Evolutionary conservation across 257 asterid genomes (phyloP).

Genomic region (Lavandula angustifolia): DNA sequence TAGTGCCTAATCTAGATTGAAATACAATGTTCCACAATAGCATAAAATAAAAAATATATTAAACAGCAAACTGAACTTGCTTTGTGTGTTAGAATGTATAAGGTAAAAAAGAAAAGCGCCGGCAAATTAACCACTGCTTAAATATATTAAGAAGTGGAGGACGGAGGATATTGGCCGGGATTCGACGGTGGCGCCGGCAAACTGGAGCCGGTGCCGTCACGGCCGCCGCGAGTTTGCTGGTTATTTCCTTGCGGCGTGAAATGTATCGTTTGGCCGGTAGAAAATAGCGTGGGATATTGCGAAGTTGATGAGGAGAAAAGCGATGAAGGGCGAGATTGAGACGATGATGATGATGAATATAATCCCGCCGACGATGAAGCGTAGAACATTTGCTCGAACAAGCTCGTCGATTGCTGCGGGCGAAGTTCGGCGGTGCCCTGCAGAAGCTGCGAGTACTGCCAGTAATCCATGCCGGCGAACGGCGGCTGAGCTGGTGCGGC

Average conservation of each 20-base stretch:
- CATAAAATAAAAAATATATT: too few relatives aligned
- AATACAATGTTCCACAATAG: too few relatives aligned
- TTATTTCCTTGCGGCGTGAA: conserved; percentile 42
- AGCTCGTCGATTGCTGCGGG: conserved; percentile 36
- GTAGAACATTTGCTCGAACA: conserved; percentile 54
- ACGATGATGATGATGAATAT: conserved; percentile 42
- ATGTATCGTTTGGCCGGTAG: conserved; percentile 49
- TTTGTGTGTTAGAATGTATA: conserved; percentile 7
- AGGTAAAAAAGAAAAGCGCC: background rate
- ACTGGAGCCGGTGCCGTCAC: conserved; percentile 16
- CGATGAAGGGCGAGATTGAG: conserved; percentile 16
- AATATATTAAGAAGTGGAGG: conserved; percentile 53
- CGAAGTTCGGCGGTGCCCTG: conserved; percentile 45
- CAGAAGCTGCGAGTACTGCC: conserved; percentile 70
- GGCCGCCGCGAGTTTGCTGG: conserved; percentile 37
- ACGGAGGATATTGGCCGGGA: conserved; percentile 54
- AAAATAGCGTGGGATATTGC: conserved; percentile 48
- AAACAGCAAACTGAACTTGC: too few relatives aligned
- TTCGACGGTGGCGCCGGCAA: conserved; percentile 55
- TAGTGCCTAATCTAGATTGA: too few relatives aligned
- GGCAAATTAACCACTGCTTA: background rate
- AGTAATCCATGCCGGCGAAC: conserved; percentile 51
- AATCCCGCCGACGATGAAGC: conserved; percentile 50
- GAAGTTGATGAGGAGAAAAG: conserved; percentile 32
- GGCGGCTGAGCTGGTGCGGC: conserved; percentile 22